Base-by-base conservation (phyloP, 179 eudicot species). In the Nepenthes alata region DNA sequence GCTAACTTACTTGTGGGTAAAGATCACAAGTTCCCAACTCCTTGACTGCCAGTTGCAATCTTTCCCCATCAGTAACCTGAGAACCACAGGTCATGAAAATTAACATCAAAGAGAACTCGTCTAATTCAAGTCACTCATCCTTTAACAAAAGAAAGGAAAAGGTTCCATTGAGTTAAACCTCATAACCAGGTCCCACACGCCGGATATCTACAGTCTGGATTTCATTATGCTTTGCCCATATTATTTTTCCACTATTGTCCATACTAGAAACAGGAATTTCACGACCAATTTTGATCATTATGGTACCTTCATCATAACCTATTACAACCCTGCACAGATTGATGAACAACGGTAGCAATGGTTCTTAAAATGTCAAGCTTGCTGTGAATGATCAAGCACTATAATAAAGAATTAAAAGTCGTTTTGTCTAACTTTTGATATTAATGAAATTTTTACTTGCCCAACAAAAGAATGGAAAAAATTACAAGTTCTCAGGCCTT, bases 1-100 rank as follows among this genome's bases (percentile, higher is more conserved):
- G 1, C 15, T 11, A 7, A 72, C 81, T 72, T 66, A 91, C 98
- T 83, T 91, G 98, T 13, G 98, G 98, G 76, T 91, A 91, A 76
- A 91, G 93, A 78, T 91, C 98, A 73, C 98, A 91, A 44, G 91
- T 83, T 45, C 98, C 98, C 86, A 91, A 75, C 77, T 91, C 98
- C 81, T 86, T 91, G 50, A 91, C 90, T 38, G 95, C 85, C 71
- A 91, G 72, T 41, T 96, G 98, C 73, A 91, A 70, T 66, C 98
- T 81, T 72, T 91, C 98, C 61, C 96, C 98, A 75, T 91, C 98
- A 67, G 96, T 83, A 58, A 80, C 86, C 96, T 91, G 79, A 70
- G 63, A 55, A 55, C 4, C 55, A 15, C 11, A 55, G 53, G 53
- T n/a, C 3, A 11, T n/a, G 11, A 55, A 25, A 15, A 55, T 16